phyloP scores from a whole-genome alignment of 2,329 filamentous ascomycete species.

The Amauroascus verrucosus region DNA sequence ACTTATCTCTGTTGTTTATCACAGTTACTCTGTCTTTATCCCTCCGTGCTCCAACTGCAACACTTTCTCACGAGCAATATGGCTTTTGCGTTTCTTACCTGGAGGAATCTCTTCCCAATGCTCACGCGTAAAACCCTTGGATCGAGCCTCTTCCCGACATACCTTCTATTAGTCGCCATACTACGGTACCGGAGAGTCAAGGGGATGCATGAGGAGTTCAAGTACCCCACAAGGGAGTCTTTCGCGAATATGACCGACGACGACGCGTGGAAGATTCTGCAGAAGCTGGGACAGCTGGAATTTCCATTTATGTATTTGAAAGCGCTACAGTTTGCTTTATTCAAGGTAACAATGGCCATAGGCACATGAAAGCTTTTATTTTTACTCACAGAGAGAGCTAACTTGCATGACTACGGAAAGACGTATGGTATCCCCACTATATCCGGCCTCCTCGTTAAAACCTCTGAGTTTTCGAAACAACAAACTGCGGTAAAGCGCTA shows the following conservation, averaged over 20 bases:
- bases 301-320: constrained; percentile 46
- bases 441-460: constrained; percentile 36
- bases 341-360: constrained; percentile 36
- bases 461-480: constrained; percentile 34
- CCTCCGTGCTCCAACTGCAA: too few relatives aligned
- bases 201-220: constrained; percentile 33
- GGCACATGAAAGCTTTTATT: neutral
- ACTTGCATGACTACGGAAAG: constrained; percentile 21
- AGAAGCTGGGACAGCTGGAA: constrained; percentile 40
- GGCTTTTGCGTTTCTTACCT: neutral
- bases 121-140: neutral
- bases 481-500: constrained; percentile 39
- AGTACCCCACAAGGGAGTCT: constrained; percentile 38
- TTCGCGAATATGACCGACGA: constrained; percentile 45
- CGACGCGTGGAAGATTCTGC: constrained; percentile 44
- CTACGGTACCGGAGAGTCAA: constrained; percentile 34
- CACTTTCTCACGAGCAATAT: neutral
- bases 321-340: constrained; percentile 49
- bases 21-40: too few relatives aligned
- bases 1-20: too few relatives aligned
- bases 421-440: constrained; percentile 49
- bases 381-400: neutral
- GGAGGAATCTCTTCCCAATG: neutral
- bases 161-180: constrained; percentile 26
- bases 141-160: constrained; percentile 15